Evolutionary conservation across 75 land plant genomes (phyloP), one percentile per base, ranked within the genome.

Genomic region (Pinus tabuliformis): DNA sequence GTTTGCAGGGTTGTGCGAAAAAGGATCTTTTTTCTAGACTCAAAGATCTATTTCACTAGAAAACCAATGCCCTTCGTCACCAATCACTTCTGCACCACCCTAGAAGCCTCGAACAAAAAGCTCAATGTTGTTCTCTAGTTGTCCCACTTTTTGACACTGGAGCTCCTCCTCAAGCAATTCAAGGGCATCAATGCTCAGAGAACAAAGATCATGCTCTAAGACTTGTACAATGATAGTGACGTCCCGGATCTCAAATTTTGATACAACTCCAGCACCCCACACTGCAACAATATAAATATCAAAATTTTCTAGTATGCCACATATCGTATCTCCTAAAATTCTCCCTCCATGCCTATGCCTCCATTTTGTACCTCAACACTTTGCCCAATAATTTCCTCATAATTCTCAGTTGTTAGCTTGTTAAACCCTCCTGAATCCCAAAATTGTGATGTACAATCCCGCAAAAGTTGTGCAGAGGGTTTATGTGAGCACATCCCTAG

Each of bases 311-410:
- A 8, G 8, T 6, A 45, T 45, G 8, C 6, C 49, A 45, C 7
- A 45, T 45, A 5, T 45, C 49, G 6, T 45, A 45, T 45, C 49
- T 0, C 49, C 8, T 6, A 7, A 45, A 45, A 45, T 45, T 45
- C 49, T 45, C 49, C 49, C 49, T 45, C 8, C n/a, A 17, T n/a
- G 24, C 0, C 58, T 83, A 83, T 70, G 82, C 82, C 16, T 79
- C 84, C 6, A 79, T 83, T 26, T 57, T 83, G 63, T 83, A 83
- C 52, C 59, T 83, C 73, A 45, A 45, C 7, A 58, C 73, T 12
- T 59, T 79, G 42, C 82, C 82, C 13, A 33, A 64, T 16, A 77
- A 61, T 4, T 83, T 83, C 73, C 58, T 24, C 30, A 79, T 83
- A 21, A 79, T 66, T 33, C 73, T 83, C 22, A 76, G 84, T 22